Base-by-base conservation (phyloP, 352 stramenopile genomes). In the Pythium rishiriense region DNA sequence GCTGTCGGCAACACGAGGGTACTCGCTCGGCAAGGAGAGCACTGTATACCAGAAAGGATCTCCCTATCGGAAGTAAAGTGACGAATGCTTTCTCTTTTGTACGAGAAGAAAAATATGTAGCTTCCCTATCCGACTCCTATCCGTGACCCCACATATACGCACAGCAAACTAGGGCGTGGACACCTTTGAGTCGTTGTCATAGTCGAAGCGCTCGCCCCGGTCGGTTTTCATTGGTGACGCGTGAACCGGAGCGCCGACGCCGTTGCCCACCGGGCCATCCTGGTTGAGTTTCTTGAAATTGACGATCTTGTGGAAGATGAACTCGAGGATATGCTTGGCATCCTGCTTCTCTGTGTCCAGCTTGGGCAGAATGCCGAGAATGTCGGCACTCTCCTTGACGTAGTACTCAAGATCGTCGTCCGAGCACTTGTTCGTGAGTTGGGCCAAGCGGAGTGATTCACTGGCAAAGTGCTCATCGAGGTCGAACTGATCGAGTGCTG, bases 381-480 rank as follows among this genome's bases (percentile, higher is more conserved):
- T 98, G 45, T 97, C 87, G 47, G 91, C 93, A 37, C 87, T 92
- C 65, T 98, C 94, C 55, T 90, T 83, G 50, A 98, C 79, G 74
- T 97, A 98, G 72, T 98, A 97, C 64, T 98, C 93, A 21, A 98
- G 72, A 54, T 98, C 91, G 57, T 96, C 85, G 61, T 98, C 91
- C 28, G 86, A 94, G 74, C 87, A 98, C 78, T 98, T 98, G 77
- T 98, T 98, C 11, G 91, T 98, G 47, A 99, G 89, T 72, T 98
- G 92, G 1, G 93, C 93, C 33, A 99, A 80, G 17, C 94, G 88
- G 39, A 98, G 73, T 17, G 82, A 85, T 62, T 97, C 88, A 64
- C 88, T 96, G 14, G 94, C 93, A 68, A 98, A 98, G 69, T 98
- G 93, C 70, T 98, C 96, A 69, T 99, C 96, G 19, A 99, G 81